phyloP scores from a whole-genome alignment of 1,284 basidiomycete species.

The Apiotrichum siamense region DNA sequence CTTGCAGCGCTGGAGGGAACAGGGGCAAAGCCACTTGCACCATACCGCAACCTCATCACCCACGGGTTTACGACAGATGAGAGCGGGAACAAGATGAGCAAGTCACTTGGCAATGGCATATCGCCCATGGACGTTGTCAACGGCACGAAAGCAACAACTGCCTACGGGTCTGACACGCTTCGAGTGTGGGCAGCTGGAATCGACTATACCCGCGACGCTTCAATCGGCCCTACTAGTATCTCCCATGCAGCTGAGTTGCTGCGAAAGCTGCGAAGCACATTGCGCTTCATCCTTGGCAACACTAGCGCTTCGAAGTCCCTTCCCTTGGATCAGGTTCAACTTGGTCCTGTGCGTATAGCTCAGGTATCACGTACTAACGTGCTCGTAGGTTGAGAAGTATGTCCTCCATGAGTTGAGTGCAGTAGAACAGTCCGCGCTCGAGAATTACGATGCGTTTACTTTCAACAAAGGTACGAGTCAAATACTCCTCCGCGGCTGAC shows the following conservation, averaged over 20 bases:
- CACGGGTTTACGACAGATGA: conserved; percentile 97
- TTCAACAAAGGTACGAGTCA: conserved; percentile 68
- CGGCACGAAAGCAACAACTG: conserved; percentile 70
- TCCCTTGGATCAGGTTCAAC: conserved; percentile 22
- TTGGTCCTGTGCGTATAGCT: conserved; percentile 24
- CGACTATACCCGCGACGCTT: conserved; percentile 83
- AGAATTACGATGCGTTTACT: conserved; percentile 68
- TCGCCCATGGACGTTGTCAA: conserved; percentile 74
- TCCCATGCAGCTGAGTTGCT: conserved; percentile 70
- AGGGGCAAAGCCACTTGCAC: conserved; percentile 42
- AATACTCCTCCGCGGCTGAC: conserved; percentile 51
- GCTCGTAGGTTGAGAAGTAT: conserved; percentile 72
- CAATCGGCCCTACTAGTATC: conserved; percentile 74
- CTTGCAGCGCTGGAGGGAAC: conserved; percentile 45
- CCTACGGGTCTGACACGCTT: conserved; percentile 79
- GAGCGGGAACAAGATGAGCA: conserved; percentile 95
- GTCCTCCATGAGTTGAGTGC: conserved; percentile 75
- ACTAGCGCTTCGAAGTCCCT: conserved; percentile 49
- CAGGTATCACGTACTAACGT: not conserved
- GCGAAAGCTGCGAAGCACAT: conserved; percentile 80
- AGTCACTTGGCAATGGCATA: conserved; percentile 87
- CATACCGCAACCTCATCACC: conserved; percentile 79
- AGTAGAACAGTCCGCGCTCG: conserved; percentile 62
- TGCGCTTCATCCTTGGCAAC: conserved; percentile 85
- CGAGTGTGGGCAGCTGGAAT: conserved; percentile 88